Evolutionary conservation across 1,284 basidiomycete species (phyloP), one percentile per base, ranked within the genome.

Genomic region (Stygiomarasmius scandens): DNA sequence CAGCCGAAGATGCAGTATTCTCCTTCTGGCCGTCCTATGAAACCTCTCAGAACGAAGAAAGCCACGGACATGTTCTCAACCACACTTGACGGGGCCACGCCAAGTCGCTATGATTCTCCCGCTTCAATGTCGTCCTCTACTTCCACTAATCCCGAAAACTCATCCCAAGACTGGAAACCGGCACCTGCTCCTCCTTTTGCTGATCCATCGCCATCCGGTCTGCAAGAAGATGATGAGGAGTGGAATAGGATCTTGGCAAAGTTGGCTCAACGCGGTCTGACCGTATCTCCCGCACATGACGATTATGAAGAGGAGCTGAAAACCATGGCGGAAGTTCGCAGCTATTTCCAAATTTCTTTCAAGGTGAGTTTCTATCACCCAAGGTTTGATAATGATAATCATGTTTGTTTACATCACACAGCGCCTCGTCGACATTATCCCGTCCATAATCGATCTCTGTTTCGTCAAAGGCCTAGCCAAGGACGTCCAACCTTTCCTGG

Each of bases 391-490:
- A n/a, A n/a, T n/a, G n/a, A 12, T 32, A 32, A 5, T 32, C 29
- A 32, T 32, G 12, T 6, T 32, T 32, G 6, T 32, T 32, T 5
- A 5, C 5, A 5, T 32, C 6, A 32, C 19, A 2, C 56, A 81
- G 79, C 69, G 78, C 3, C 64, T 80, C 43, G 78, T 79, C 62
- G 80, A 82, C 67, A 68, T 70, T 55, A 63, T 80, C 1, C 80
- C 79, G 5, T 64, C 69, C 36, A 59, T 71, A 22, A 77, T 81
- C 58, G 78, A 81, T 63, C 67, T 70, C 34, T 64, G 66, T 25
- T 75, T 81, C 58, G 58, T 81, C 24, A 70, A 70, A 53, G 69
- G 65, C 5, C 61, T 79, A 20, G 65, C 66, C 2, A 61, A 68
- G 27, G 60, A 58, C 2, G 61, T 80, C 12, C 74, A 75, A 59